Evolutionary conservation across 257 asterid genomes (phyloP).

Genomic region (Avicennia marina): DNA sequence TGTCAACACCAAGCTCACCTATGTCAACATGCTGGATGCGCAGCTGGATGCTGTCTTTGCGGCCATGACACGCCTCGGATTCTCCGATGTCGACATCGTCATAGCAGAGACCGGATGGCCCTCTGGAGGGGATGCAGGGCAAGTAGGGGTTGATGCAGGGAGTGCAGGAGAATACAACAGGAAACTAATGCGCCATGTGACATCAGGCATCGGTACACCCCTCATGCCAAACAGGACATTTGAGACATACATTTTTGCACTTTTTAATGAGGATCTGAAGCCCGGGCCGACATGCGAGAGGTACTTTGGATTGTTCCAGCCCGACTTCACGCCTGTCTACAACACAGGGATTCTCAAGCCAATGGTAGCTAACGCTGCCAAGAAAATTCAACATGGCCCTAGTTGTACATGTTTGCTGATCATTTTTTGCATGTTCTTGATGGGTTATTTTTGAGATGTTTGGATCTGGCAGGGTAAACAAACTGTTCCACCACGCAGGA

Average conservation of each 20-base stretch:
- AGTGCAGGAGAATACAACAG: conserved; percentile 38
- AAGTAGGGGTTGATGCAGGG: conserved; percentile 28
- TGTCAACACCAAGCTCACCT: conserved; percentile 19
- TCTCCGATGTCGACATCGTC: conserved; percentile 27
- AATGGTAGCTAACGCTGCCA: conserved; percentile 26
- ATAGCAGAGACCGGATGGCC: conserved; percentile 60
- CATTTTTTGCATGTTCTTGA: conserved; percentile 30
- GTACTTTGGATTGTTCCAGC: conserved; percentile 52
- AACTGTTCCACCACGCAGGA: conserved; percentile 20
- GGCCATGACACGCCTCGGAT: conserved; percentile 32
- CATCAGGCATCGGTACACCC: conserved; percentile 46
- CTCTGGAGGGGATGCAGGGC: conserved; percentile 35
- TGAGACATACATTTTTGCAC: conserved; percentile 42
- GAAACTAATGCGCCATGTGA: conserved; percentile 32
- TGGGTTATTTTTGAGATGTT: conserved; percentile 24
- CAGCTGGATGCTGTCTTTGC: conserved; percentile 46
- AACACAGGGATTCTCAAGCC: conserved; percentile 49
- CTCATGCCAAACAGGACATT: conserved; percentile 40
- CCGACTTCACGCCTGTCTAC: conserved; percentile 43
- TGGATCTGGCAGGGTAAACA: conserved; percentile 42
- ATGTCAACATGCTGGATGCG: conserved; percentile 45
- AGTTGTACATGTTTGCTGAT: conserved; percentile 18
- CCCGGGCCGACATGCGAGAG: conserved; percentile 68
- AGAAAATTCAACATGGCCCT: not conserved
- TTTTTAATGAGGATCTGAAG: conserved; percentile 59